Evolutionary conservation across 805 yeast genomes (phyloP), one percentile per base, ranked within the genome.

Genomic region (Nakazawaea ernobii): DNA sequence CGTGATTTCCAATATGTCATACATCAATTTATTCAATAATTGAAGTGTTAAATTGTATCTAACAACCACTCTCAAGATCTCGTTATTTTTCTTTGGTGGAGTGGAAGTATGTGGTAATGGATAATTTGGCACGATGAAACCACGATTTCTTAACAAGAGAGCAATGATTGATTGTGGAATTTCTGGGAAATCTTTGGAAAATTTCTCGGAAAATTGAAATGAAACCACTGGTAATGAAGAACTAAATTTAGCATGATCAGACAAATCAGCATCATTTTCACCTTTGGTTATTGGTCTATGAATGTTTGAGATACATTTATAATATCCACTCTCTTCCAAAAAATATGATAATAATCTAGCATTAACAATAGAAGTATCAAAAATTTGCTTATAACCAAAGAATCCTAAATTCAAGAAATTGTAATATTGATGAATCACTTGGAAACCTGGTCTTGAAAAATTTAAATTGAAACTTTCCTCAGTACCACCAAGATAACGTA

Each of bases 371-470:
- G 91, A 79, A 51, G 72, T 72, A 50, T 73, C 73, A 61, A 85
- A 90, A 35, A 80, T 68, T 43, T 74, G 70, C 53, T 71, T 63
- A 69, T 75, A 90, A n/a, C 97, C 97, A 32, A 74, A 73, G 50
- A 62, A 66, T 7, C 97, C 97, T 32, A 81, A 69, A 36, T 79
- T 70, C 55, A 90, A 67, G 56, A 90, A 81, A 63, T 86, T 85
- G 73, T 69, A 89, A 71, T 90, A 91, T 67, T 90, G 97, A 59
- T 84, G 89, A 52, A 90, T 73, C 30, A 91, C 91, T 50, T 91
- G 95, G 77, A 80, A 86, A 1, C 97, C 97, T 7, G 97, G 94
- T 62, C 97, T 80, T 7, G 95, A 86, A 66, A 90, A 90, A 69
- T 90, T 90, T 62, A 90, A 74, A 35, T 82, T 87, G 70, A 80